A percentile compares a stretch with the other conserved stretches of the same genome.
These are phyloP conservation scores for Acanthamoeba triangularis DNA, from an alignment of 208 protist genomes.

Conservation along the genomic window DNA sequence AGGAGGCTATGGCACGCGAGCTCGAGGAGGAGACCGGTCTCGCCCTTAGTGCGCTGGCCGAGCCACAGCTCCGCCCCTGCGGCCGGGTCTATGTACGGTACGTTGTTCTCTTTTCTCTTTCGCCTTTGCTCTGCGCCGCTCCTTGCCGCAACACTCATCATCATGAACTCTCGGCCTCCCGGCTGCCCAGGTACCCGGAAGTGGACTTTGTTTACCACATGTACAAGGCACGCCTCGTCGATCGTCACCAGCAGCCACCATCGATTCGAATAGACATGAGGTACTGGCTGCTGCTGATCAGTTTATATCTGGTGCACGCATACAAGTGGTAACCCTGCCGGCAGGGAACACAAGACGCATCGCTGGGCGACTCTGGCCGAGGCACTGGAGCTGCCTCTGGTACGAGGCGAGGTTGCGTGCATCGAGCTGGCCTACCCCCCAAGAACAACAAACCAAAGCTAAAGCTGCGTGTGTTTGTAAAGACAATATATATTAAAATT, in stretches of 20 bases:
- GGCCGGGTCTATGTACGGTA: not conserved
- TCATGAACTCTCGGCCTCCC: too few species aligned
- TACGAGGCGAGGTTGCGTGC: not conserved
- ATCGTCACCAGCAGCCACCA: not conserved
- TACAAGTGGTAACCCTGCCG: too few species aligned
- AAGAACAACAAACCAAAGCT: not conserved
- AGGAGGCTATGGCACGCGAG: not conserved
- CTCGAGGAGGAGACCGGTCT: conserved; percentile 28
- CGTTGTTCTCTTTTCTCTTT: too few species aligned
- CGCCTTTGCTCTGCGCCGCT: not conserved
- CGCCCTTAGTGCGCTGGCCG: not conserved
- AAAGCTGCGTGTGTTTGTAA: not conserved
- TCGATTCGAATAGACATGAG: not conserved
- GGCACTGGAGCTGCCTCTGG: not conserved
- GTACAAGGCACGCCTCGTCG: not conserved
- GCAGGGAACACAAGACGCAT: conserved; percentile 10
- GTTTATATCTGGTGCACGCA: too few species aligned
- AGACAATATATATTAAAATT: not conserved
- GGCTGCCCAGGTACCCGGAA: not conserved
- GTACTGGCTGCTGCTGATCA: not conserved
- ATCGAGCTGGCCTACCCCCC: conserved; percentile 7
- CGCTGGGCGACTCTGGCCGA: not conserved
- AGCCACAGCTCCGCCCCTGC: not conserved
- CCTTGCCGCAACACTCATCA: not conserved
- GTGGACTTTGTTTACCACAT: conserved; percentile 58